Percentiles rank a stretch among this genome's conserved stretches.
Conservation (phyloP, 371 early-diverging fungal genomes). For the Mortierella sp. region DNA sequence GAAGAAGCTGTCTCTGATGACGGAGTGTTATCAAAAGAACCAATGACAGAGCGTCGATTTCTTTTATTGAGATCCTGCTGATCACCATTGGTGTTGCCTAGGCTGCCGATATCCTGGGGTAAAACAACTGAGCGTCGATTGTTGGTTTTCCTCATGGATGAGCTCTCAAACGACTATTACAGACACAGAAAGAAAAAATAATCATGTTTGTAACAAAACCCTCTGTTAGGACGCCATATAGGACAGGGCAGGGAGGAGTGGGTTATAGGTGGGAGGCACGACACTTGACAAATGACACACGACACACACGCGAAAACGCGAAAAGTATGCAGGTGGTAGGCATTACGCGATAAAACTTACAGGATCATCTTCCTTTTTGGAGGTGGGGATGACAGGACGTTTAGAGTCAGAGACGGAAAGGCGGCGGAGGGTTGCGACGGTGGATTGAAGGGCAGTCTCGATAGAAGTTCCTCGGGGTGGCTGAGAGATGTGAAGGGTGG, state of each 20-base stretch:
- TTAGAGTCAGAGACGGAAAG: conserved; percentile 53
- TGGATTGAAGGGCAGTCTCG: conserved; percentile 48
- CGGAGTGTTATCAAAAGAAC: background rate
- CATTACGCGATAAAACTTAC: conserved; percentile 21
- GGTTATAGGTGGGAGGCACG: no score
- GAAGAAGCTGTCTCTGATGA: conserved; percentile 9
- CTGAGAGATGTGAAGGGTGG: conserved; percentile 53
- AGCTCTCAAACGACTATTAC: conserved; percentile 8
- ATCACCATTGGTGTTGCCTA: conserved; percentile 18
- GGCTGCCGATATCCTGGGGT: conserved; percentile 30
- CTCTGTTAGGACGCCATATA: no score
- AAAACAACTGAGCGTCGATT: conserved; percentile 40
- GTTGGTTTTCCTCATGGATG: conserved; percentile 19
- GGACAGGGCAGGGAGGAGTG: background rate
- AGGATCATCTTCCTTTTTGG: conserved; percentile 26
- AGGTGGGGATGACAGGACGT: conserved; percentile 25
- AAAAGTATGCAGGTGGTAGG: background rate
- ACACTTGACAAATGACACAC: background rate
- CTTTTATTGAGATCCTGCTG: conserved; percentile 18
- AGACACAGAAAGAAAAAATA: background rate
- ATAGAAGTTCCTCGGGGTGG: conserved; percentile 50
- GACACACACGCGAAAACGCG: background rate
- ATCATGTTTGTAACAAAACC: no score
- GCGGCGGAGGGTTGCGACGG: conserved; percentile 55
- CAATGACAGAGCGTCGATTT: conserved; percentile 22